Percentiles rank a stretch among this genome's conserved stretches.
Evolutionary conservation across 345 rosid genomes (phyloP).

Genomic region (Bruguiera gymnorhiza): DNA sequence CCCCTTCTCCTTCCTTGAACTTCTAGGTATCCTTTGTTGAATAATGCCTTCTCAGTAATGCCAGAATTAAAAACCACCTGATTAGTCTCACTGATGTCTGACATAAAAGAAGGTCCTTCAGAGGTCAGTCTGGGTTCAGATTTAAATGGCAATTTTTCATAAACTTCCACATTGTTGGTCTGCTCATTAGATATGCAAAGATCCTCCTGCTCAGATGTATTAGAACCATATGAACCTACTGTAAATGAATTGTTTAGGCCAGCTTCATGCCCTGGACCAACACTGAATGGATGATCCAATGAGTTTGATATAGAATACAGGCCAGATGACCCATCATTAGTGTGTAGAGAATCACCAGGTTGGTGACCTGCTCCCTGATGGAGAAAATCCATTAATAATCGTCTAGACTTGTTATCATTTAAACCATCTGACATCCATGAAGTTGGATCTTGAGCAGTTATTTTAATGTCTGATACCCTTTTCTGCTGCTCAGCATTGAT

Average conservation of each 20-base stretch:
- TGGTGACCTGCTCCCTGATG: constrained; percentile 48
- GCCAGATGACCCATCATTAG: constrained; percentile 31
- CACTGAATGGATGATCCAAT: constrained; percentile 29
- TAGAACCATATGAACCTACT: constrained; percentile 48
- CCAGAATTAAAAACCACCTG: constrained; percentile 29
- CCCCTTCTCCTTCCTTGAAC: constrained; percentile 33
- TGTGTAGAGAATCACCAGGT: constrained; percentile 30
- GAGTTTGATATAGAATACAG: constrained; percentile 33
- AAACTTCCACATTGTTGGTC: constrained; percentile 25
- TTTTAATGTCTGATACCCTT: constrained; percentile 38
- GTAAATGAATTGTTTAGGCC: constrained; percentile 37
- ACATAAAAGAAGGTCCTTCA: constrained; percentile 29
- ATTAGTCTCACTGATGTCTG: constrained; percentile 25
- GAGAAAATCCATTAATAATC: constrained; percentile 54
- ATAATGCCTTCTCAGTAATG: constrained; percentile 24
- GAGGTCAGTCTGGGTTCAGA: constrained; percentile 31
- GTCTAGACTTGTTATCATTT: constrained; percentile 56
- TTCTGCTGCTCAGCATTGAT: constrained; percentile 42
- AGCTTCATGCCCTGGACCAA: constrained; percentile 40
- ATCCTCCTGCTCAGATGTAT: constrained; percentile 30
- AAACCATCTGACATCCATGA: constrained; percentile 58
- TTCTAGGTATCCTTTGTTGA: constrained; percentile 32
- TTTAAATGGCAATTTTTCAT: constrained; percentile 33
- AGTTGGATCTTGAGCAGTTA: constrained; percentile 40
- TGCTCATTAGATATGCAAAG: constrained; percentile 29